A percentile compares a stretch with the other conserved stretches of the same genome.
These are phyloP conservation scores for Acrodontium crateriforme DNA, from an alignment of 2,329 filamentous ascomycete species.

Conservation along the genomic window DNA sequence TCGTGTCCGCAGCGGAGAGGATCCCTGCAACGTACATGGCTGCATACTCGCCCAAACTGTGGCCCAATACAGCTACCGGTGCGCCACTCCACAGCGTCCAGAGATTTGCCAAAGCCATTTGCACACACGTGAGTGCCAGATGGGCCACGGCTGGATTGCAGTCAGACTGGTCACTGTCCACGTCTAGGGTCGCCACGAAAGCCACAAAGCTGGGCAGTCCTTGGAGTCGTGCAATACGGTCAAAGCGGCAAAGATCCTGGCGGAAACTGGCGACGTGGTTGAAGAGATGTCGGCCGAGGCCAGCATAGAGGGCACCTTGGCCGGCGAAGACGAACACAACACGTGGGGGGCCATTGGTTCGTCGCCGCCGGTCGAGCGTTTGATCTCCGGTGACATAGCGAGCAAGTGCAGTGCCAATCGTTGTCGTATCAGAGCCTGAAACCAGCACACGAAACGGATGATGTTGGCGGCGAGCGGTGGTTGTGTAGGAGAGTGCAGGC, in stretches of 20 bases:
- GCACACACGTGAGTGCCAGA: constrained; percentile 25
- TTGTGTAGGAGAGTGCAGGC: constrained; percentile 50
- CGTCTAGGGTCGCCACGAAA: constrained; percentile 8
- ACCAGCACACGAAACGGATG: constrained; percentile 26
- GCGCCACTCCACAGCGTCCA: constrained; percentile 17
- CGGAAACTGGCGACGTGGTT: constrained; percentile 17
- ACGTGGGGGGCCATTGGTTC: background rate
- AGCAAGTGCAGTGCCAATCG: too few species aligned
- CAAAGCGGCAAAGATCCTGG: constrained; percentile 17
- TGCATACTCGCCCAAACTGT: constrained; percentile 27
- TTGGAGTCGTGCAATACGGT: constrained; percentile 14
- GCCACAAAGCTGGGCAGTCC: constrained; percentile 22
- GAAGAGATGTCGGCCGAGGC: constrained; percentile 21
- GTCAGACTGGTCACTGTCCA: constrained; percentile 3
- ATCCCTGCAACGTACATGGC: constrained; percentile 25
- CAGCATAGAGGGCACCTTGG: constrained; percentile 20
- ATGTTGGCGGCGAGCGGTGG: constrained; percentile 43
- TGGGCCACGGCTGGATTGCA: constrained; percentile 19
- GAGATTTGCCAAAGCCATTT: constrained; percentile 28
- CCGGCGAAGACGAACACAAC: constrained; percentile 26
- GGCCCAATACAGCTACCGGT: constrained; percentile 17
- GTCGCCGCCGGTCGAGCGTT: too few species aligned
- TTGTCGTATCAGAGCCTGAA: too few species aligned
- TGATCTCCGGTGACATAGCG: background rate
- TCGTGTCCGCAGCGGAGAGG: constrained; percentile 18